Base-by-base conservation (phyloP, 164 flowering plant genomes). In the Umbilicus rupestris region DNA sequence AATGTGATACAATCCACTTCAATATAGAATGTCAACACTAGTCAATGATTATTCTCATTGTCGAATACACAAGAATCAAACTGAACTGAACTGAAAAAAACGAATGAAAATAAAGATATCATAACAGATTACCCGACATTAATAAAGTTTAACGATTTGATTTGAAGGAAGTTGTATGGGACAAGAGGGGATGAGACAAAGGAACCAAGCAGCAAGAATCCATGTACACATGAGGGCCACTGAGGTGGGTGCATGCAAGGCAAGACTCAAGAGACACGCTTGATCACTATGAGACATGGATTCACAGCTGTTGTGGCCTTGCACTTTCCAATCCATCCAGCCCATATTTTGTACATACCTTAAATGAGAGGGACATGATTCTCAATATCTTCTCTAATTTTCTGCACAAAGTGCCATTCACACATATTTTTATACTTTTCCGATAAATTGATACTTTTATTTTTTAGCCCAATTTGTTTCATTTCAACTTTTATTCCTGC, bases 221-320 rank as follows among this genome's bases (percentile, higher is more conserved):
- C 58, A 52, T 20, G 30, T 9, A 24, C 30, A 50, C 11, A 22
- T 22, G 58, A 50, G 58, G 24, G 58, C 29, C 30, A 52, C 15
- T 9, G 11, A 52, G 58, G 24, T 52, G 58, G 31, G 58, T 52
- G 58, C 11, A 26, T 52, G 58, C 58, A 52, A 52, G 24, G 30
- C 4, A 52, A 52, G 58, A 7, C 30, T 24, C 58, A 24, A 52
- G 58, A 7, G 58, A 52, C 58, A 24, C 7, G 30, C 15, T 52
- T 52, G 30, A 52, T 52, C 58, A 52, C 30, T 20, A 52, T 24
- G 15, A 52, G 58, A 52, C 58, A 52, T 52, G 58, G 30, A 52
- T 24, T 22, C 22, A 47, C 55, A 47, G 55, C 55, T 47, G 55
- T 47, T 1, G 28, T n/a, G 7, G 55, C 24, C 8, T 5, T 47